Evolutionary conservation across 2,329 filamentous ascomycete species (phyloP).

Genomic region (Botrytis aclada): DNA sequence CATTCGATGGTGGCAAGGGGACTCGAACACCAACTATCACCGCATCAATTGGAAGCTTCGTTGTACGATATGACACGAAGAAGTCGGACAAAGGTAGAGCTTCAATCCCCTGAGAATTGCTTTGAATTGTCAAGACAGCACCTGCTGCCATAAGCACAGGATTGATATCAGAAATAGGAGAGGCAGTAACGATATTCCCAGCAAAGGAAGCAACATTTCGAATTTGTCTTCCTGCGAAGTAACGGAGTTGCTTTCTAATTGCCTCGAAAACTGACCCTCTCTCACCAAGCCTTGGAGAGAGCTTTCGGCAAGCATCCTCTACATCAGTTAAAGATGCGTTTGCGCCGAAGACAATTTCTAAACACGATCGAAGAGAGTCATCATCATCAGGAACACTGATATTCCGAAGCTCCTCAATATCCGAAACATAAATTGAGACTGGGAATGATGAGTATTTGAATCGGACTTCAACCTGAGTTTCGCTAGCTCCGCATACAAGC

Average conservation of each 20-base stretch:
- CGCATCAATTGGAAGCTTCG: slow-evolving; percentile 75
- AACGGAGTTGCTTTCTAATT: slow-evolving; percentile 81
- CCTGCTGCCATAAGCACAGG: slow-evolving; percentile 86
- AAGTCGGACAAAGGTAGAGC: slow-evolving; percentile 78
- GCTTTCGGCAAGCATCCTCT: slow-evolving; percentile 52
- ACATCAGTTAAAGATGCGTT: slow-evolving; percentile 89
- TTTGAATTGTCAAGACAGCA: slow-evolving; percentile 74
- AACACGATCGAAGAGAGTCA: slow-evolving; percentile 51
- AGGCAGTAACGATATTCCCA: slow-evolving; percentile 88
- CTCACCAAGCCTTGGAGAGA: slow-evolving; percentile 53
- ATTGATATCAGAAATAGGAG: slow-evolving; percentile 92
- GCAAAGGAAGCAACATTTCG: slow-evolving; percentile 92
- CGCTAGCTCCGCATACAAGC: slow-evolving; percentile 89
- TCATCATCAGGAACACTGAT: slow-evolving; percentile 73
- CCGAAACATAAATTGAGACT: slow-evolving; percentile 84
- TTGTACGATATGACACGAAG: slow-evolving; percentile 84
- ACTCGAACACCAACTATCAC: slow-evolving; percentile 81
- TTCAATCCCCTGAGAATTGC: slow-evolving; percentile 21
- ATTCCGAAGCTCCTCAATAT: slow-evolving; percentile 82
- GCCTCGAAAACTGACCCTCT: slow-evolving; percentile 68
- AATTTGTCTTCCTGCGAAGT: slow-evolving; percentile 92
- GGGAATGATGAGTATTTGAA: slow-evolving; percentile 91
- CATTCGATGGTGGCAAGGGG: slow-evolving; percentile 63
- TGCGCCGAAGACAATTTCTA: slow-evolving; percentile 60
- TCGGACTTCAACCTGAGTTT: slow-evolving; percentile 96